Evolutionary conservation across 768 basidiomycete genomes (phyloP).

Genomic region (Steccherinum ochraceum): DNA sequence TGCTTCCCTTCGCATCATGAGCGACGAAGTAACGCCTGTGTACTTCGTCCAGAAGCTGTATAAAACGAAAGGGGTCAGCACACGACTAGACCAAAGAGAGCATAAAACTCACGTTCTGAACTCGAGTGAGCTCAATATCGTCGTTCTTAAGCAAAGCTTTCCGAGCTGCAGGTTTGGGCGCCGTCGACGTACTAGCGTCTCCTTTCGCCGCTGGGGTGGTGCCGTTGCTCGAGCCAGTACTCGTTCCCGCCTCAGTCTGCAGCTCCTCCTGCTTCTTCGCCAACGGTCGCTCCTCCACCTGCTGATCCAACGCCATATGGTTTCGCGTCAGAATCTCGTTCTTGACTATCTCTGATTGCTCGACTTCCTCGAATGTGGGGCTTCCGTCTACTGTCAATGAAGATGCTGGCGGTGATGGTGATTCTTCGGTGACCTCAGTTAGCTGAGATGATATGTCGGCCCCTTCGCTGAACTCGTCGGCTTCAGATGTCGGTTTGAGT

Average conservation of each 20-base stretch:
- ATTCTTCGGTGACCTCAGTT: not conserved
- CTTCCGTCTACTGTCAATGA: not conserved
- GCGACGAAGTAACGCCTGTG: constrained; percentile 71
- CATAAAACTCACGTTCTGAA: constrained; percentile 56
- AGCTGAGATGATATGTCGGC: constrained; percentile 5
- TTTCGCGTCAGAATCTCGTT: constrained; percentile 65
- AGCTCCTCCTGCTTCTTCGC: constrained; percentile 84
- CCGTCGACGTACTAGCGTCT: constrained; percentile 2
- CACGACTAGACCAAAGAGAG: constrained; percentile 1
- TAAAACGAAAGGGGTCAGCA: not conserved
- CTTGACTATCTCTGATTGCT: constrained; percentile 38
- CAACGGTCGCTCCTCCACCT: constrained; percentile 79
- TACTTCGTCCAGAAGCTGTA: constrained; percentile 74
- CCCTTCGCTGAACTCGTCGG: not conserved
- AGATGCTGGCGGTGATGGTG: not conserved
- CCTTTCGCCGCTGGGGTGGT: constrained; percentile 5
- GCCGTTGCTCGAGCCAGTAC: constrained; percentile 1
- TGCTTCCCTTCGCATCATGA: constrained; percentile 38
- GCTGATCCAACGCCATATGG: constrained; percentile 71
- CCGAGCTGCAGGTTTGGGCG: constrained; percentile 30
- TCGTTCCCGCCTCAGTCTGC: constrained; percentile 21
- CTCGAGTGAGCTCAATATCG: constrained; percentile 72
- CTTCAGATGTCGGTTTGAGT: not conserved
- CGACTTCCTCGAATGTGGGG: constrained; percentile 19
- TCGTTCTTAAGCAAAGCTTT: constrained; percentile 85